Percentiles rank a stretch among this genome's conserved stretches.
Evolutionary conservation across 176 grass and related monocot genomes (phyloP).

Genomic region (Chloris gayana): DNA sequence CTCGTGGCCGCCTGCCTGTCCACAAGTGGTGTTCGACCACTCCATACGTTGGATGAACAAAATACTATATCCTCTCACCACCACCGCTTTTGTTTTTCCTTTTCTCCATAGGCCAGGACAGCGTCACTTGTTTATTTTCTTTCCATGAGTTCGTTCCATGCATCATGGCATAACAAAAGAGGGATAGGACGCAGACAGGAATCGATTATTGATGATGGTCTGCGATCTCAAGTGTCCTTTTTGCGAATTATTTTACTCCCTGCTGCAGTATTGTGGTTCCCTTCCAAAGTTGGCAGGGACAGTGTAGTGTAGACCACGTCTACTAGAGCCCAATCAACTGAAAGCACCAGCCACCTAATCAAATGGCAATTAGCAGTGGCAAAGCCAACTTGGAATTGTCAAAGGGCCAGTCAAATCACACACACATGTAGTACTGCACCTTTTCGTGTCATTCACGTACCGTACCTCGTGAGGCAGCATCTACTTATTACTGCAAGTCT

Average conservation of each 20-base stretch:
- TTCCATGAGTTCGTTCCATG: neutral
- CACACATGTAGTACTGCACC: neutral
- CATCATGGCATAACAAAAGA: neutral
- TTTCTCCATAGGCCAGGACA: neutral
- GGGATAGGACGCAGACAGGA: neutral
- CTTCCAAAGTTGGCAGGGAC: neutral
- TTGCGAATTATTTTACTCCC: neutral
- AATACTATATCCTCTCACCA: slow-evolving; percentile 17
- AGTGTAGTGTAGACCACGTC: neutral
- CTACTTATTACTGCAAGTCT: neutral
- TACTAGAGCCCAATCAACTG: neutral
- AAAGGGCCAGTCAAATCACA: neutral
- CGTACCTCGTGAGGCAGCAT: neutral
- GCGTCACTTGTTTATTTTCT: neutral
- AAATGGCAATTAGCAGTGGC: neutral
- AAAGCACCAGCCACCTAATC: neutral
- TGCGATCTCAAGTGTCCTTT: neutral
- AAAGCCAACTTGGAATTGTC: neutral
- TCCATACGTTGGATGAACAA: slow-evolving; percentile 62
- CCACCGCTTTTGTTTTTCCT: neutral
- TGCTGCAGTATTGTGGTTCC: neutral
- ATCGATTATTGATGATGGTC: slow-evolving; percentile 19
- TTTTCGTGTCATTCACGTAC: slow-evolving; percentile 1
- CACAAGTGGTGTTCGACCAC: slow-evolving; percentile 28
- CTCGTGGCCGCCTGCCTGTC: slow-evolving; percentile 40